These are phyloP conservation scores for Dactylellina haptotyla DNA, from an alignment of 2,329 filamentous ascomycete species.

Conservation along the genomic window DNA sequence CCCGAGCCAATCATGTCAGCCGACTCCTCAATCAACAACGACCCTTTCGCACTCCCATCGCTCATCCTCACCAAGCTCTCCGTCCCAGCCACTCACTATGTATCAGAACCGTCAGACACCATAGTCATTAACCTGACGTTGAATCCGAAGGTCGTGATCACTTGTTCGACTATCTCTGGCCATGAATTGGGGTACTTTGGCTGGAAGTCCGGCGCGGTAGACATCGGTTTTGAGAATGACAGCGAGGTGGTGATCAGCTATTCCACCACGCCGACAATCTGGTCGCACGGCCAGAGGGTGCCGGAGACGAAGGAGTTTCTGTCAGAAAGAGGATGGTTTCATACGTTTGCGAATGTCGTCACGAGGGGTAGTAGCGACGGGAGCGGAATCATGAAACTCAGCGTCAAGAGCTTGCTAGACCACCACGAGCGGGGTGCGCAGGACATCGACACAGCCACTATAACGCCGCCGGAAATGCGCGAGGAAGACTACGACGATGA, in stretches of 20 bases:
- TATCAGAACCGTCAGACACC: slow-evolving; percentile 33
- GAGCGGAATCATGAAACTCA: slow-evolving; percentile 42
- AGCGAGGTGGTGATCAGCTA: slow-evolving; percentile 51
- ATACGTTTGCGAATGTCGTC: slow-evolving; percentile 51
- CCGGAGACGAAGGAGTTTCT: slow-evolving; percentile 51
- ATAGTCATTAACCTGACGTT: slow-evolving; percentile 49
- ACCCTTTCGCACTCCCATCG: slow-evolving; percentile 28
- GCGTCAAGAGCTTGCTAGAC: slow-evolving; percentile 30
- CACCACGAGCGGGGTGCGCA: neutral
- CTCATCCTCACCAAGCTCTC: slow-evolving; percentile 51
- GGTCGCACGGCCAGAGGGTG: slow-evolving; percentile 47
- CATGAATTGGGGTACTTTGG: slow-evolving; percentile 51
- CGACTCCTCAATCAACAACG: slow-evolving; percentile 17
- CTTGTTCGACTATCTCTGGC: slow-evolving; percentile 45
- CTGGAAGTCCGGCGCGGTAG: slow-evolving; percentile 48
- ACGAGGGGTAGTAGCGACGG: slow-evolving; percentile 41
- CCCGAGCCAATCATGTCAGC: slow-evolving; percentile 44
- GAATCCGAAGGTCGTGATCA: slow-evolving; percentile 37
- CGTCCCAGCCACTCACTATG: slow-evolving; percentile 35
- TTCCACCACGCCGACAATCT: slow-evolving; percentile 46
- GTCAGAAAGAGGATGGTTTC: slow-evolving; percentile 46
- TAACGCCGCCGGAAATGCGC: neutral
- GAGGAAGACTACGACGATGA: slow-evolving; percentile 16
- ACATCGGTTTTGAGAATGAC: slow-evolving; percentile 44
- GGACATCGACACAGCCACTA: neutral